phyloP scores from a whole-genome alignment of 129 eudicot genomes.

The Sambucus nigra region DNA sequence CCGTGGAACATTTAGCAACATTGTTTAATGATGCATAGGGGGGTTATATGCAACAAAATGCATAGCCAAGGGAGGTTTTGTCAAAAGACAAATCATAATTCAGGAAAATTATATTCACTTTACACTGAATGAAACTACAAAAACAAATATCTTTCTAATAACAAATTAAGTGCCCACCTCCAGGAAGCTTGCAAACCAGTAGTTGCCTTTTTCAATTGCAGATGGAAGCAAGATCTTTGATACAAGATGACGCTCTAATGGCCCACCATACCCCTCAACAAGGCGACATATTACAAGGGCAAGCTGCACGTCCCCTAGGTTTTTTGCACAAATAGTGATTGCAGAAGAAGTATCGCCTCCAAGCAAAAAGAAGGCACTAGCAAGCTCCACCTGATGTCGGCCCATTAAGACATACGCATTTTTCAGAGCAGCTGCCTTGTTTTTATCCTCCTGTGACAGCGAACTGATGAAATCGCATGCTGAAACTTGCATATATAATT shows the following conservation, averaged over 20 bases:
- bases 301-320: conserved; percentile 89
- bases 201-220: conserved; percentile 59
- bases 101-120: too few relatives aligned
- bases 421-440: conserved; percentile 95
- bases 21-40: too few relatives aligned
- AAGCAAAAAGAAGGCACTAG: conserved; percentile 90
- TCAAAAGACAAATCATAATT: too few relatives aligned
- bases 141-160: not conserved
- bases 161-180: conserved; percentile 51
- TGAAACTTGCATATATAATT: not conserved
- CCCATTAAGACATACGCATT: conserved; percentile 98
- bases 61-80: too few relatives aligned
- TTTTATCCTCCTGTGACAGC: conserved; percentile 73
- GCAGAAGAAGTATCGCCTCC: conserved; percentile 96
- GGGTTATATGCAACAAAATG: too few relatives aligned
- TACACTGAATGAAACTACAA: too few relatives aligned
- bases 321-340: conserved; percentile 83
- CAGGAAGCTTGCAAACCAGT: conserved; percentile 76
- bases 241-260: conserved; percentile 50
- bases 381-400: conserved; percentile 90
- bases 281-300: conserved; percentile 96
- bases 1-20: too few relatives aligned
- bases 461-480: conserved; percentile 2
- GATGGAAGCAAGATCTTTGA: conserved; percentile 71
- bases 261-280: conserved; percentile 77